Base-by-base conservation (phyloP, 2,329 filamentous ascomycete genomes). In the Cadophora sp. region DNA sequence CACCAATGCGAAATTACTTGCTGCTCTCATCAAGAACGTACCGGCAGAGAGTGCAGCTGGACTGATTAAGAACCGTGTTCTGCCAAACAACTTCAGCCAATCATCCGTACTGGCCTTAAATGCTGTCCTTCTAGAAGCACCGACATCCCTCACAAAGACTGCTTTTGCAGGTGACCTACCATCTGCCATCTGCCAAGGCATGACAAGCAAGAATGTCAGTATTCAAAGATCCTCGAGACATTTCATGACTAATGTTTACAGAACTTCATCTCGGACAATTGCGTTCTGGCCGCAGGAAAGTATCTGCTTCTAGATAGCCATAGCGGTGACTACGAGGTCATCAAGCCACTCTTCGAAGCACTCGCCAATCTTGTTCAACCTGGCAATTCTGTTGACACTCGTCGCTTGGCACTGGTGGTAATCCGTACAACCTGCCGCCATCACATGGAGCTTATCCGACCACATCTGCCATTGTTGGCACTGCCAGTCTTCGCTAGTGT, bases 401-500 rank as follows among this genome's bases (percentile, higher is more conserved):
- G 96, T 43, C 92, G 96, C 34, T 84, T 99, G 34, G 87, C 92
- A 1, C 86, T 99, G 43, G 95, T 98, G 1, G 91, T 97, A 11
- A 83, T 97, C 53, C 92, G 96, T 67, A 99, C 96, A 0, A 84
- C 97, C 50, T 91, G 91, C 69, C 90, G 96, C 66, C 85, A 90
- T 55, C 89, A 96, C 77, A 90, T 91, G 76, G 92, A 96, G 62
- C 83, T 96, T 75, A 87, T 95, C 46, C 89, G 92, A 31, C 92
- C 94, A 16, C 94, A 97, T 78, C 85, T 98, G 59, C 82, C 89
- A 11, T 81, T 93, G 2, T 86, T 99, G n/a, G 91, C 92, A 1
- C 90, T 91, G 1, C 89, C 94, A 1, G 87, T 98, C 55, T 99
- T 99, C 79, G 89, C 92, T 51, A 92, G 92, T 64, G 96, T 99